These are phyloP conservation scores for Plasmodium gonderi DNA, from an alignment of 169 alveolate genomes.

Conservation along the genomic window DNA sequence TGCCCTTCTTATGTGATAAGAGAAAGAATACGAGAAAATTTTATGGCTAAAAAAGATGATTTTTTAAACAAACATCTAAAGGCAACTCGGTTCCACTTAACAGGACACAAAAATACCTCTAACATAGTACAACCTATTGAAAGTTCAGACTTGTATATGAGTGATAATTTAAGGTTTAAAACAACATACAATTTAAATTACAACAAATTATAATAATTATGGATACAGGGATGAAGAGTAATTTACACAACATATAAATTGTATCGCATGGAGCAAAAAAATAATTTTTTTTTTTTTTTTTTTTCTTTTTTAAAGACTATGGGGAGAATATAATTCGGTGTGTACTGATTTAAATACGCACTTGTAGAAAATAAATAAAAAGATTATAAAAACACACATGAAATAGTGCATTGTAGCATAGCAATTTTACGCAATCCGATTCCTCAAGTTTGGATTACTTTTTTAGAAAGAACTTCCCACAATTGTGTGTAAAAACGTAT, in stretches of 20 bases:
- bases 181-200: slow-evolving; percentile 61
- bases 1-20: slow-evolving; percentile 72
- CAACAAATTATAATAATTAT: background rate
- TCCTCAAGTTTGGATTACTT: background rate
- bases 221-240: background rate
- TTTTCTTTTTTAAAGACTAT: background rate
- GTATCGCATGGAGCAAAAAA: background rate
- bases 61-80: slow-evolving; percentile 43
- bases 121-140: slow-evolving; percentile 46
- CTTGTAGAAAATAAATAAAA: background rate
- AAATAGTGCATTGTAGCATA: background rate
- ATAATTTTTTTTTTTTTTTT: background rate
- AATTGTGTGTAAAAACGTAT: too few relatives aligned
- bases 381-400: background rate
- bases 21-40: slow-evolving; percentile 65
- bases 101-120: slow-evolving; percentile 55
- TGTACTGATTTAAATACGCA: background rate
- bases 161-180: slow-evolving; percentile 50
- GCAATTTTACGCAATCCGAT: background rate
- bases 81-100: slow-evolving; percentile 65
- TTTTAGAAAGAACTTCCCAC: too few relatives aligned
- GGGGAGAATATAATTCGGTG: background rate
- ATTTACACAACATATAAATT: background rate
- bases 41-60: slow-evolving; percentile 64
- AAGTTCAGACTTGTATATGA: slow-evolving; percentile 63